Conservation (phyloP, 1,284 basidiomycete genomes). For the Gastroboletus turbinatus region DNA sequence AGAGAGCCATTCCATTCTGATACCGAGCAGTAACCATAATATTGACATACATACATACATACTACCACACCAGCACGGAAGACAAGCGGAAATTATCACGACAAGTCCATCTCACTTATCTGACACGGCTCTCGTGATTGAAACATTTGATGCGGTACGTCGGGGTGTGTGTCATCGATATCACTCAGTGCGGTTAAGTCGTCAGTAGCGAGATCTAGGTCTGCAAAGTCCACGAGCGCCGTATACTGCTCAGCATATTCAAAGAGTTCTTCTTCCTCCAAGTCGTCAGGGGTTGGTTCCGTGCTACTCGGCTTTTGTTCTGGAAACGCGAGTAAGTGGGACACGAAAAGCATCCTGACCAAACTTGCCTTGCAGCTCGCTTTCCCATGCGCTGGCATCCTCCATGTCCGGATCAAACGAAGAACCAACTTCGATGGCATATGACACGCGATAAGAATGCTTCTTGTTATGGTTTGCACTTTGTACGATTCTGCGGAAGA, state of each 20-base stretch:
- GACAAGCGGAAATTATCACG: slow-evolving; percentile 14
- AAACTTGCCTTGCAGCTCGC: slow-evolving; percentile 43
- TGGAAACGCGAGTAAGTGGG: background rate
- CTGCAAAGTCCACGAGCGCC: slow-evolving; percentile 52
- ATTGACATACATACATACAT: slow-evolving; percentile 13
- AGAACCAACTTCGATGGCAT: slow-evolving; percentile 66
- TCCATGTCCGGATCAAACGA: slow-evolving; percentile 72
- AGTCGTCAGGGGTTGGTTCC: slow-evolving; percentile 42
- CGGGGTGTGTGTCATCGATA: slow-evolving; percentile 15
- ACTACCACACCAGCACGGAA: background rate
- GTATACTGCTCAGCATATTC: slow-evolving; percentile 58
- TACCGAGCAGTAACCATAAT: background rate
- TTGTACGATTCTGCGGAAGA: slow-evolving; percentile 63
- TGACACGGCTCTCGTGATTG: background rate
- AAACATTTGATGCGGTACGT: background rate
- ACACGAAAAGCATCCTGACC: background rate
- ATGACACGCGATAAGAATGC: slow-evolving; percentile 59
- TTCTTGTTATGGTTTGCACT: slow-evolving; percentile 47
- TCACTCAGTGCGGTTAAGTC: slow-evolving; percentile 22
- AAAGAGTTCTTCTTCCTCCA: slow-evolving; percentile 56
- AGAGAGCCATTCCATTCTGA: background rate
- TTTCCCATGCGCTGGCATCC: slow-evolving; percentile 58
- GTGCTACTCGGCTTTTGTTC: slow-evolving; percentile 11
- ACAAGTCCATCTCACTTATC: slow-evolving; percentile 29
- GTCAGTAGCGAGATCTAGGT: slow-evolving; percentile 33